Evolutionary conservation across 192 early-diverging fungal genomes (phyloP).

Genomic region (Fimicolochytrium jonesii): DNA sequence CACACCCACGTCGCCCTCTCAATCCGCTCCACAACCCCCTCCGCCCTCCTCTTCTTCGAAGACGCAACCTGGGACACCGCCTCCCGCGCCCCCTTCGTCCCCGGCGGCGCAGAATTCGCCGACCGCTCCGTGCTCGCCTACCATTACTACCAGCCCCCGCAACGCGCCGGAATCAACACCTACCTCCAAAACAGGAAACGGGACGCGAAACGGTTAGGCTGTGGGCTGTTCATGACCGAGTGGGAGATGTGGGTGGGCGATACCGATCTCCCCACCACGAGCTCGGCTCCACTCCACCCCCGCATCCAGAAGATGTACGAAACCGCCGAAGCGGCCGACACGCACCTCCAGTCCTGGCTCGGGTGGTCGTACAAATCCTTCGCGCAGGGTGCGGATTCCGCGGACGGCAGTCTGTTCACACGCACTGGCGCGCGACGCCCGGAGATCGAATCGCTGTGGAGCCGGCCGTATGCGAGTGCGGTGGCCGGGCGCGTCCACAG

Average conservation of each 20-base stretch:
- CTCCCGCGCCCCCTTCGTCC: conserved; percentile 42
- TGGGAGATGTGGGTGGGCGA: conserved; percentile 46
- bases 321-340: conserved; percentile 40
- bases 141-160: conserved; percentile 52
- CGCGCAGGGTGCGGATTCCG: conserved; percentile 13
- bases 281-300: too few species aligned
- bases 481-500: neutral
- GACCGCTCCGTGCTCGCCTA: conserved; percentile 45
- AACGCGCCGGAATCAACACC: conserved; percentile 31
- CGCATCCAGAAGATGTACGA: conserved; percentile 30
- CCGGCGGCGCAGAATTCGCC: conserved; percentile 39
- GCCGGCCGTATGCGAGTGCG: conserved; percentile 9
- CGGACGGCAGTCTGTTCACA: conserved; percentile 14
- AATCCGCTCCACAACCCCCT: conserved; percentile 50
- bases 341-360: conserved; percentile 49
- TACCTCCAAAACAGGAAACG: conserved; percentile 36
- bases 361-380: conserved; percentile 53
- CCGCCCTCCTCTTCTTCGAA: conserved; percentile 54
- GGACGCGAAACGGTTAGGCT: conserved; percentile 42
- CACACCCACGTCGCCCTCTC: conserved; percentile 44
- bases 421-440: neutral
- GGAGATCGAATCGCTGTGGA: conserved; percentile 11
- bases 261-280: too few species aligned
- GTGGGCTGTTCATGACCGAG: conserved; percentile 50
- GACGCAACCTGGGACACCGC: conserved; percentile 49